Conservation (phyloP, 1,139 yeast species). For the Yamadazyma diddensiae region DNA sequence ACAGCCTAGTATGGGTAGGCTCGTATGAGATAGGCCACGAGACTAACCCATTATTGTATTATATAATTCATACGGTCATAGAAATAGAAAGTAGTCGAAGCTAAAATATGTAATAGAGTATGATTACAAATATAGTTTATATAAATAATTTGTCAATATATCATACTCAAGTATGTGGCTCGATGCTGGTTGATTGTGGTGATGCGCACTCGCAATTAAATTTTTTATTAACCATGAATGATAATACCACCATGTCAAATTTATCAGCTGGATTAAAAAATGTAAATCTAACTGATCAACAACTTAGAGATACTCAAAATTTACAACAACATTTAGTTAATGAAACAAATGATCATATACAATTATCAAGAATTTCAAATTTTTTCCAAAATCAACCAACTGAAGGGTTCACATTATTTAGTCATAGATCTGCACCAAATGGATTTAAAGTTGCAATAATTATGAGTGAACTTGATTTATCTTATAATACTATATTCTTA, state of each 20-base stretch:
- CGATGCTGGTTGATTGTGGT: too few species aligned
- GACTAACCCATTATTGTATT: too few species aligned
- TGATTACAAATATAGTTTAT: too few species aligned
- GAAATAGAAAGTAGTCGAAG: too few species aligned
- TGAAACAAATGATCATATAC: conserved; percentile 32
- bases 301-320: conserved; percentile 40
- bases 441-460: conserved; percentile 96
- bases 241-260: conserved; percentile 35
- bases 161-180: too few species aligned
- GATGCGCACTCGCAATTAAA: too few species aligned
- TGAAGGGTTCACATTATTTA: conserved; percentile 82
- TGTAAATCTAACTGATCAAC: conserved; percentile 41
- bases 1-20: too few species aligned
- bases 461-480: conserved; percentile 75
- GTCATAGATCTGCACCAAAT: conserved; percentile 93
- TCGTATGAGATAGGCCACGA: too few species aligned
- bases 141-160: too few species aligned
- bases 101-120: too few species aligned
- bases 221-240: too few species aligned
- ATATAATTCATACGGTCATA: too few species aligned
- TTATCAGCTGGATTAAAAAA: conserved; percentile 51
- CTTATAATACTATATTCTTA: conserved; percentile 77
- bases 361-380: conserved; percentile 60
- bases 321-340: conserved; percentile 43
- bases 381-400: conserved; percentile 78